phyloP scores from a whole-genome alignment of 805 yeast genomes.

The Kodamaea neixiangensis region DNA sequence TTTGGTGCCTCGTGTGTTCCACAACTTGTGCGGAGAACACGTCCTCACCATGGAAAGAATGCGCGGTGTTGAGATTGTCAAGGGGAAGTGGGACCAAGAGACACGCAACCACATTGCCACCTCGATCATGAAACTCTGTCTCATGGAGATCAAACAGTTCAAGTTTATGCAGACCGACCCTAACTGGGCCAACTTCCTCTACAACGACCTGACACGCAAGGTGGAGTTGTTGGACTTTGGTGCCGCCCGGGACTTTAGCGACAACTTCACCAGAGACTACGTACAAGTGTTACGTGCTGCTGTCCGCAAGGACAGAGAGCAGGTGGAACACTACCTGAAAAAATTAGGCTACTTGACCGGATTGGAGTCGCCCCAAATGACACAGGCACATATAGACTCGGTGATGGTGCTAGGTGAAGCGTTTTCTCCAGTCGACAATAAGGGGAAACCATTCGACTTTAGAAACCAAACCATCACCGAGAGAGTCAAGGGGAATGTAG shows the following conservation, averaged over 20 bases:
- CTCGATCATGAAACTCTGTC: slow-evolving; percentile 81
- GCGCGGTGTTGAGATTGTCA: slow-evolving; percentile 80
- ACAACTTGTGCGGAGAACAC: slow-evolving; percentile 74
- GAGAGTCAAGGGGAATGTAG: slow-evolving; percentile 83
- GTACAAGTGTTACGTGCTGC: slow-evolving; percentile 74
- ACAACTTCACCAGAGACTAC: slow-evolving; percentile 68
- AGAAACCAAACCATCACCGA: slow-evolving; percentile 88
- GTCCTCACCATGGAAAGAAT: slow-evolving; percentile 88
- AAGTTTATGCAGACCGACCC: slow-evolving; percentile 98
- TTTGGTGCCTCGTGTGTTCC: slow-evolving; percentile 78
- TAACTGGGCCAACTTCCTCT: slow-evolving; percentile 96
- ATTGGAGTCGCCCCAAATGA: slow-evolving; percentile 82
- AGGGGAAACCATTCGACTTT: slow-evolving; percentile 66
- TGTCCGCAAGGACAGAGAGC: slow-evolving; percentile 61
- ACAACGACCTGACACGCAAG: slow-evolving; percentile 66
- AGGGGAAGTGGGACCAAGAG: slow-evolving; percentile 72
- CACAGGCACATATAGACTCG: slow-evolving; percentile 89
- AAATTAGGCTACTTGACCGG: slow-evolving; percentile 91
- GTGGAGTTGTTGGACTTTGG: slow-evolving; percentile 94
- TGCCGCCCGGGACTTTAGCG: slow-evolving; percentile 80
- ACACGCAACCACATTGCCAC: slow-evolving; percentile 81
- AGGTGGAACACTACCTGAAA: slow-evolving; percentile 63
- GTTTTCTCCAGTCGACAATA: slow-evolving; percentile 55
- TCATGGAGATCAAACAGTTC: slow-evolving; percentile 80
- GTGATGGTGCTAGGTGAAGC: slow-evolving; percentile 93